phyloP scores from a whole-genome alignment of 1,284 basidiomycete species.

The Sporisorium iseilematis-ciliati region DNA sequence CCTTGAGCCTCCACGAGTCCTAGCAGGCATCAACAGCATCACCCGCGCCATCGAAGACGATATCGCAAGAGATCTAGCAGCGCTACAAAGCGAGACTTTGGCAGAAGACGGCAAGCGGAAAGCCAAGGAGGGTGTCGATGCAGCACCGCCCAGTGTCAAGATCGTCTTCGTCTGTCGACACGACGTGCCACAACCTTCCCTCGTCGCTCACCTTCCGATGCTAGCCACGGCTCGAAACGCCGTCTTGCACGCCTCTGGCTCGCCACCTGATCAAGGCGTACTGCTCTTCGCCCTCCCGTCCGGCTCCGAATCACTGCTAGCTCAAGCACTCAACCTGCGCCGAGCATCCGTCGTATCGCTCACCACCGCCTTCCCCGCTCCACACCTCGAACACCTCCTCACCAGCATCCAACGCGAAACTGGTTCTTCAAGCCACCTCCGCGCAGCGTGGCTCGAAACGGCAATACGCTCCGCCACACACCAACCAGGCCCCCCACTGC shows the following conservation, averaged over 20 bases:
- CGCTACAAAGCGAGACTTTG: neutral
- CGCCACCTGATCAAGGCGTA: neutral
- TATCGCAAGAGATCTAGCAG: constrained; percentile 19
- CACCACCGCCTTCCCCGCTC: constrained; percentile 13
- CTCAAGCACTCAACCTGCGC: constrained; percentile 25
- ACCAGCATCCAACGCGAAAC: constrained; percentile 28
- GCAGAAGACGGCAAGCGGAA: constrained; percentile 10
- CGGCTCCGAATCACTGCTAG: constrained; percentile 30
- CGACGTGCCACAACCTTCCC: constrained; percentile 28
- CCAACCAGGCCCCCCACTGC: neutral
- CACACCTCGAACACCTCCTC: constrained; percentile 9
- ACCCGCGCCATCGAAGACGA: constrained; percentile 36
- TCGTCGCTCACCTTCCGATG: constrained; percentile 49
- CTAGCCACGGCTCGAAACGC: constrained; percentile 39
- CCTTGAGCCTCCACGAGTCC: constrained; percentile 13
- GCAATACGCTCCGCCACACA: constrained; percentile 21
- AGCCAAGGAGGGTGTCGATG: neutral
- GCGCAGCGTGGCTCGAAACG: constrained; percentile 39
- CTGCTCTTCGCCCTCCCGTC: constrained; percentile 41
- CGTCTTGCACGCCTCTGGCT: constrained; percentile 8
- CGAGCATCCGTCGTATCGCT: constrained; percentile 31
- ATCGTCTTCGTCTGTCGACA: constrained; percentile 51
- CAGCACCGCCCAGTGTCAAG: constrained; percentile 7
- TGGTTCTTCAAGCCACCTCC: constrained; percentile 11
- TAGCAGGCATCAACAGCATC: constrained; percentile 48